phyloP scores from a whole-genome alignment of 208 protist genomes.

The Balamuthia mandrillaris region DNA sequence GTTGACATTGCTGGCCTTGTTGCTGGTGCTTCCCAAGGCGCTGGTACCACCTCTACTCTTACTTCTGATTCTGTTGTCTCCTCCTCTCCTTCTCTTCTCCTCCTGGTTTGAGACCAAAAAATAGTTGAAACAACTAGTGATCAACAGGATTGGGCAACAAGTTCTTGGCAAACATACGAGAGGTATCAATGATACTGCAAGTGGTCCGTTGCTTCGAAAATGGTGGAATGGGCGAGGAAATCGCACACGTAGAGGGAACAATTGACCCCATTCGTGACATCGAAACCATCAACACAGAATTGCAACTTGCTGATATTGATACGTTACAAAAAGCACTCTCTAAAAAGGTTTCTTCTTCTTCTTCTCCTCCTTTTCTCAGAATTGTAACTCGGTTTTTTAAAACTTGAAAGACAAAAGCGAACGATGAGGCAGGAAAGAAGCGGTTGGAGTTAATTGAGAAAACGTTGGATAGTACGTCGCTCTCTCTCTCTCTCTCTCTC shows the following conservation, averaged over 20 bases:
- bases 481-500: not conserved
- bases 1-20: not conserved
- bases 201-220: not conserved
- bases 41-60: no score
- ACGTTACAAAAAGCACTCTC: no score
- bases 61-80: no score
- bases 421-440: not conserved
- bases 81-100: no score
- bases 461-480: not conserved
- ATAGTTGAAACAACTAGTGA: no score
- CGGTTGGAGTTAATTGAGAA: not conserved
- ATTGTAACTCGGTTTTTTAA: no score
- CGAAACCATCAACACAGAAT: conserved; percentile 2
- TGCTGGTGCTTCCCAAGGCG: not conserved
- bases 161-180: not conserved
- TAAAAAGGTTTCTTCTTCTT: not conserved
- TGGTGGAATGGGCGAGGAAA: not conserved
- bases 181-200: not conserved
- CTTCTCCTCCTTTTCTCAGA: not conserved
- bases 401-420: not conserved
- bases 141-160: conserved; percentile 13
- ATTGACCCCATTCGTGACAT: not conserved
- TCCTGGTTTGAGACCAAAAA: no score
- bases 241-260: not conserved
- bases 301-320: not conserved